Base-by-base conservation (phyloP, 345 rosid species). In the Sonneratia alba region DNA sequence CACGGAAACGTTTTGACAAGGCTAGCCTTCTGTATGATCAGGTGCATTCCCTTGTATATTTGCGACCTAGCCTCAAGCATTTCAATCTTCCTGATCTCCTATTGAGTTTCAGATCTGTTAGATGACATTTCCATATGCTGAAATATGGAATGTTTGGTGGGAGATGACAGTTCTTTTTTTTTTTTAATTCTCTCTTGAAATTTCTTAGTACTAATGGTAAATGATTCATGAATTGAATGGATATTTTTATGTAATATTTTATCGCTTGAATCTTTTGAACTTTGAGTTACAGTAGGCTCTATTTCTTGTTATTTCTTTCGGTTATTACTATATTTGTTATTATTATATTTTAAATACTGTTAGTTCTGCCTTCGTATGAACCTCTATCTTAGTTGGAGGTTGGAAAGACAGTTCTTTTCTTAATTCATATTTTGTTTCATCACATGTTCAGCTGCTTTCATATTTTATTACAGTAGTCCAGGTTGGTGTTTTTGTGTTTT, bases 1-100 rank as follows among this genome's bases (percentile, higher is more conserved):
- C 95, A 40, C 87, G 96, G 74, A 96, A 89, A 81, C 86, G 87
- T 40, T 96, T 96, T 85, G 99, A 96, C 84, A 96, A 92, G 88
- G 93, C 97, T 76, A 85, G 95, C 77, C 88, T 96, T 77, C 78
- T 85, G 40, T 96, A 96, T 71, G 98, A 96, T 69, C 99, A 96
- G 99, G 99, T 92, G 64, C 70, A 56, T 73, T 37, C 55, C 70
- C 34, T 68, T 63, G 65, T 12, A 38, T 57, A 36, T 67, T 27
- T 65, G 47, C 32, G 63, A 67, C 70, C 66, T 59, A 57, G 71
- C 36, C 74, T 72, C 70, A 36, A 37, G 71, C n/a, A n/a, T 47
- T 47, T 47, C 76, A 42, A 32, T 68, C 36, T 24, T 22, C 21
- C 37, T 59, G 21, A 45, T 47, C 19, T 45, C 15, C 59, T 16